Evolutionary conservation across 176 grass and related monocot genomes (phyloP).

Genomic region (Oryza nivara): DNA sequence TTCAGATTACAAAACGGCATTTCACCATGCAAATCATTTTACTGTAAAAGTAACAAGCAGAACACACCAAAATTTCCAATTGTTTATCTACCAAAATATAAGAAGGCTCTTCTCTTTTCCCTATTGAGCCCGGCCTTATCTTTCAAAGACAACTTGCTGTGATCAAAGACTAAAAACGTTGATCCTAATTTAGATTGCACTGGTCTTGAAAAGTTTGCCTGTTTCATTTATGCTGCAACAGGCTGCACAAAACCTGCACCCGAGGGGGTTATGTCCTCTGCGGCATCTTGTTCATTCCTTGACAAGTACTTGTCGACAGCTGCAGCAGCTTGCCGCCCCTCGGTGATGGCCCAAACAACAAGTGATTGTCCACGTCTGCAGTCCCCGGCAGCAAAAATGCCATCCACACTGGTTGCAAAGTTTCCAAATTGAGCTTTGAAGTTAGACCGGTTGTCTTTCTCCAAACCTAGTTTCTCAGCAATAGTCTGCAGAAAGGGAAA

Average conservation of each 20-base stretch:
- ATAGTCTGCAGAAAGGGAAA: constrained; percentile 61
- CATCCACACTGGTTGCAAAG: constrained; percentile 84
- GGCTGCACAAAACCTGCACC: constrained; percentile 61
- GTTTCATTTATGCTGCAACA: constrained; percentile 53
- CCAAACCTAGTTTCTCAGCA: constrained; percentile 71
- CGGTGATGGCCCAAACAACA: constrained; percentile 97
- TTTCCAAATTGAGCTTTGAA: constrained; percentile 91
- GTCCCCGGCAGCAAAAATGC: constrained; percentile 91
- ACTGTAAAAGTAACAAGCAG: constrained; percentile 31
- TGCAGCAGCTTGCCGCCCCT: constrained; percentile 85
- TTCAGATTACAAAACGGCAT: constrained; percentile 47
- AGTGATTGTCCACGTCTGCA: constrained; percentile 95
- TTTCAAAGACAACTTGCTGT: constrained; percentile 31
- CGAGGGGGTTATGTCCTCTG: constrained; percentile 28
- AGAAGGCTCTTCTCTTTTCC: constrained; percentile 31
- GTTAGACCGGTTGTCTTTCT: constrained; percentile 84
- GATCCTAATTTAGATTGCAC: constrained; percentile 23
- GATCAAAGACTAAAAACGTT: constrained; percentile 36
- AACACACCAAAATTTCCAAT: constrained; percentile 53
- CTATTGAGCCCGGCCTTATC: constrained; percentile 30
- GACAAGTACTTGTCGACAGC: constrained; percentile 74
- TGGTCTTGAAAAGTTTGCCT: constrained; percentile 20
- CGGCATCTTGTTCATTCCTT: constrained; percentile 43
- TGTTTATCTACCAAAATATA: constrained; percentile 44
- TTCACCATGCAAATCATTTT: constrained; percentile 28